Conservation (phyloP, 164 flowering plant genomes). For the Dillenia suffruticosa region DNA sequence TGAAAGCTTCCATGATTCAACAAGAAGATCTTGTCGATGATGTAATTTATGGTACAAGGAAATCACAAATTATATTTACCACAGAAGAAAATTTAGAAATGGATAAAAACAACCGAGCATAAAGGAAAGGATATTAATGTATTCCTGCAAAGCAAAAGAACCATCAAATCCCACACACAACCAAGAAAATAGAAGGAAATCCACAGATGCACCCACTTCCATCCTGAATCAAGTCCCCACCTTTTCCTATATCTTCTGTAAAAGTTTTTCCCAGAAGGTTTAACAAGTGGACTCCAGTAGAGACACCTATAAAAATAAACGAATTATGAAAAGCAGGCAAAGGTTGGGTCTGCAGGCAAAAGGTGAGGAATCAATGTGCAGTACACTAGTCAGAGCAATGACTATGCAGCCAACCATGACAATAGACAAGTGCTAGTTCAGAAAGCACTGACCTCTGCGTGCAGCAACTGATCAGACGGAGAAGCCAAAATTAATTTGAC, state of each 20-base stretch:
- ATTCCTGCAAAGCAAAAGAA: slow-evolving; percentile 46
- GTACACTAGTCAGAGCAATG: background rate
- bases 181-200: background rate
- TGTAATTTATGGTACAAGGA: background rate
- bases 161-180: slow-evolving; percentile 3
- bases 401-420: background rate
- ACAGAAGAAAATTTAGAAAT: slow-evolving; percentile 73
- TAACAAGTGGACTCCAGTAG: slow-evolving; percentile 23
- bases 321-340: too few relatives aligned
- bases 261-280: slow-evolving; percentile 52
- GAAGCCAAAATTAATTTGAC: slow-evolving; percentile 36
- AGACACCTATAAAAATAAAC: slow-evolving; percentile 37
- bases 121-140: slow-evolving; percentile 79
- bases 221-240: slow-evolving; percentile 21
- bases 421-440: background rate
- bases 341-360: too few relatives aligned
- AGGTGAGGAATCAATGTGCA: background rate
- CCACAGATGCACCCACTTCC: background rate
- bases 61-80: slow-evolving; percentile 37
- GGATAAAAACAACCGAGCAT: slow-evolving; percentile 70
- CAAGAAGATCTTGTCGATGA: background rate
- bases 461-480: slow-evolving; percentile 70
- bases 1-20: background rate
- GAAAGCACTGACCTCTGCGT: slow-evolving; percentile 52
- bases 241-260: slow-evolving; percentile 57